Base-by-base conservation (phyloP, 2,329 filamentous ascomycete genomes). In the Dothidotthia symphoricarpi region DNA sequence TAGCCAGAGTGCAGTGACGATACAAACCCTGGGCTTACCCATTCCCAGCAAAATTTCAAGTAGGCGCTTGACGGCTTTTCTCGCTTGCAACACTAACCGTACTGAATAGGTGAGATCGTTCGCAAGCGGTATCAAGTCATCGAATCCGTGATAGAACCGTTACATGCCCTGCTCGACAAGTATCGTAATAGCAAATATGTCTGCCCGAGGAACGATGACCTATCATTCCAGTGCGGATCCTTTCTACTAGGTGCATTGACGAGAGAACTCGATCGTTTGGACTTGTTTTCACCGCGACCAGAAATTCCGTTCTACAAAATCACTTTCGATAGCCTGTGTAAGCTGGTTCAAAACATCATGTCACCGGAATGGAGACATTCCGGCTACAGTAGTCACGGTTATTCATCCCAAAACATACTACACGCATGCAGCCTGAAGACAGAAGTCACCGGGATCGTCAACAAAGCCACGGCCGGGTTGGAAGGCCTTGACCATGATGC, bases 81-180 rank as follows among this genome's bases (percentile, higher is more conserved):
- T 3, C 11, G 28, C 32, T 30, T 24, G 25, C 19, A n/a, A n/a
- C n/a, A n/a, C n/a, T n/a, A n/a, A n/a, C n/a, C n/a, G n/a, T n/a
- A 25, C 16, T n/a, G 8, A 35, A 11, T 29, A 48, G 34, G 35
- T 14, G n/a, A 24, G 13, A 47, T 53, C 16, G 40, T 46, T 12
- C 6, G 17, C 12, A 24, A 15, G 12, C 36, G 44, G 3, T 24
- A 14, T 3, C 28, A 26, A 25, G 39, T 24, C 2, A 47, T 53
- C 11, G 24, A 35, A 12, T 28, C 16, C 13, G 16, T 53, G 9
- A n/a, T 38, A 10, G 39, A 28, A 6, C n/a, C 25, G 15, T 15
- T 50, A 15, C 15, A 37, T n/a, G 16, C 29, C 16, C 34, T 40
- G 9, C 39, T 48, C 16, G 24, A 35, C 6, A 16, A 32, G 16